Evolutionary conservation across 192 early-diverging fungal species (phyloP), one percentile per base, ranked within the genome.

Genomic region (Haplosporangium gracile): DNA sequence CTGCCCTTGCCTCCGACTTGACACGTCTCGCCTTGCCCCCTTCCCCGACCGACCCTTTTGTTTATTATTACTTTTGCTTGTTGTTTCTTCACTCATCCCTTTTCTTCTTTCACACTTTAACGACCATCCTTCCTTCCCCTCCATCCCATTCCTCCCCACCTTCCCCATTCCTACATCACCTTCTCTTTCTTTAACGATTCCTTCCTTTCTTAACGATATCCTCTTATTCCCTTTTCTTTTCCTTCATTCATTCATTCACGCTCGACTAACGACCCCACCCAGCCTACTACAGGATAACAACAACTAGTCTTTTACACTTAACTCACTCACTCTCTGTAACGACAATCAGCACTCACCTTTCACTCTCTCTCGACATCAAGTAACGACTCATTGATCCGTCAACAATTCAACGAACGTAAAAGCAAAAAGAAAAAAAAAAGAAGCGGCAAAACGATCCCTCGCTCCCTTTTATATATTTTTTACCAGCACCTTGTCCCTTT

Each of bases 391-490:
- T 39, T 57, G 49, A 75, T 75, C 45, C 34, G 53, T 18, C 26
- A 26, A 73, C 72, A 26, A 75, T 22, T 55, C n/a, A 34, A 74
- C 49, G 16, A 29, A 39, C 32, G 39, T 7, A 57, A 75, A 74
- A 32, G 16, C 13, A 47, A 75, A 75, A 4, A 39, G 39, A 57
- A 20, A 26, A 20, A 29, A 29, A 49, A 75, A 75, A 75, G 20
- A 29, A 49, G 32, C 49, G 34, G 49, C 26, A 75, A 32, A 55
- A 57, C n/a, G 7, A 42, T 36, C n/a, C 74, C 47, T 26, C 5
- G 29, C 38, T 29, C 29, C 74, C 74, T 75, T 75, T 75, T 75
- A 75, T 75, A 75, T 36, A 75, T 75, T 75, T 75, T 47, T 47
- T 32, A 36, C 74, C 74, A 49, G 53, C 70, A 38, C 20, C 22